These are phyloP conservation scores for Arthrocladium fulminans DNA, from an alignment of 2,329 filamentous ascomycete species.

Conservation along the genomic window DNA sequence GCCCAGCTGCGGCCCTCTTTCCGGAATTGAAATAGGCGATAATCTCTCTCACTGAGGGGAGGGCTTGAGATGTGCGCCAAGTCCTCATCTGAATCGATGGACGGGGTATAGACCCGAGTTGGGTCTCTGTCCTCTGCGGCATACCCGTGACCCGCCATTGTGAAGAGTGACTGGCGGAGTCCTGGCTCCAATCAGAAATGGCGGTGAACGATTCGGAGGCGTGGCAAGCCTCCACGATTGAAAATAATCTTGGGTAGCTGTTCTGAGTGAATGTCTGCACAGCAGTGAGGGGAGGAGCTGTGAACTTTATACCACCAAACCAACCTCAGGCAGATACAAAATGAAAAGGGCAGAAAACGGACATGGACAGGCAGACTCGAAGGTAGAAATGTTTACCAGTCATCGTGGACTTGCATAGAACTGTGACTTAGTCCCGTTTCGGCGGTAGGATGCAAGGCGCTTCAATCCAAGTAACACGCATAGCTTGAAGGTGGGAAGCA, in stretches of 20 bases:
- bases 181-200: not conserved
- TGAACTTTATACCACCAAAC: not conserved
- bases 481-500: not conserved
- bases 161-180: not conserved
- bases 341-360: conserved; percentile 4
- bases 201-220: not conserved
- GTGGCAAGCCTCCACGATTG: not conserved
- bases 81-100: conserved; percentile 6
- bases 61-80: not conserved
- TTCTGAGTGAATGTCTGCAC: not conserved
- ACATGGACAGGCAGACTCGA: conserved; percentile 9
- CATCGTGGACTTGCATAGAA: not conserved
- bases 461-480: not conserved
- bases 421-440: not conserved
- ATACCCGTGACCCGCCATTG: conserved; percentile 4
- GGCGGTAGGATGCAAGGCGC: conserved; percentile 5
- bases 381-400: conserved; percentile 8
- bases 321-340: not conserved
- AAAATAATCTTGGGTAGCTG: not conserved
- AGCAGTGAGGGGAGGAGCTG: not conserved
- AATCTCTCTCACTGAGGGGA: conserved; percentile 1
- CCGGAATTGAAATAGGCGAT: conserved; percentile 3
- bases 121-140: conserved; percentile 2
- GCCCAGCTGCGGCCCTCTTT: conserved; percentile 9
- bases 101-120: conserved; percentile 3